These are phyloP conservation scores for Wickerhamiella azymoides DNA, from an alignment of 805 yeast genomes.

Conservation along the genomic window DNA sequence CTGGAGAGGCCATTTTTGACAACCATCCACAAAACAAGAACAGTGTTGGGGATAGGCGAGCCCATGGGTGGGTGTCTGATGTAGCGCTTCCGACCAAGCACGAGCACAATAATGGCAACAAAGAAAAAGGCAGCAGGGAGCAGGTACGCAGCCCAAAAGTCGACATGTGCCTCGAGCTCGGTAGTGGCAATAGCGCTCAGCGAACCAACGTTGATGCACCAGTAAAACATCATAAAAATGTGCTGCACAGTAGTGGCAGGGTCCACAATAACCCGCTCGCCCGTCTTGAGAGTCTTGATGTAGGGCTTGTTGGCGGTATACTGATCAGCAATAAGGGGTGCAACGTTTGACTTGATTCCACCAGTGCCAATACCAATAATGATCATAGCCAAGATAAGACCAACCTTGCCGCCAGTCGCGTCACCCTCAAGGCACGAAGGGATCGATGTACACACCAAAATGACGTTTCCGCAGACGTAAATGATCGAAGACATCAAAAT, in stretches of 20 bases:
- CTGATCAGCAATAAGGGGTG: constrained; percentile 65
- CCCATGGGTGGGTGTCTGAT: constrained; percentile 49
- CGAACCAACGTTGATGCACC: constrained; percentile 65
- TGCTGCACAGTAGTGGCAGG: constrained; percentile 60
- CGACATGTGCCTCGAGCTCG: constrained; percentile 49
- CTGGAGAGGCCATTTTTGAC: constrained; percentile 31
- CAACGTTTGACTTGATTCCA: constrained; percentile 63
- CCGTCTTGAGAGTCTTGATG: constrained; percentile 42
- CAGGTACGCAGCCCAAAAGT: constrained; percentile 52
- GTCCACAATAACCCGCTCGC: constrained; percentile 56
- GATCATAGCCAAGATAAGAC: constrained; percentile 42
- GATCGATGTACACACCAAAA: constrained; percentile 55
- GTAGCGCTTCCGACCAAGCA: constrained; percentile 40
- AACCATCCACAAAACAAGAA: constrained; percentile 33
- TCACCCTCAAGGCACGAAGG: constrained; percentile 37
- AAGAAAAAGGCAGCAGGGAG: constrained; percentile 59
- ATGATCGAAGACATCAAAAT: constrained; percentile 45
- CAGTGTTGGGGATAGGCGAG: constrained; percentile 42
- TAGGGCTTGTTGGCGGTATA: constrained; percentile 47
- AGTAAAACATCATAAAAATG: constrained; percentile 62
- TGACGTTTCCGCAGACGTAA: constrained; percentile 47
- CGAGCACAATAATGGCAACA: constrained; percentile 40
- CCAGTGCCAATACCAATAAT: constrained; percentile 68
- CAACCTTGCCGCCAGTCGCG: constrained; percentile 40
- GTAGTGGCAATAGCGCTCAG: constrained; percentile 66